Evolutionary conservation across 768 basidiomycete genomes (phyloP).

Genomic region (Panaeolus cyanescens): DNA sequence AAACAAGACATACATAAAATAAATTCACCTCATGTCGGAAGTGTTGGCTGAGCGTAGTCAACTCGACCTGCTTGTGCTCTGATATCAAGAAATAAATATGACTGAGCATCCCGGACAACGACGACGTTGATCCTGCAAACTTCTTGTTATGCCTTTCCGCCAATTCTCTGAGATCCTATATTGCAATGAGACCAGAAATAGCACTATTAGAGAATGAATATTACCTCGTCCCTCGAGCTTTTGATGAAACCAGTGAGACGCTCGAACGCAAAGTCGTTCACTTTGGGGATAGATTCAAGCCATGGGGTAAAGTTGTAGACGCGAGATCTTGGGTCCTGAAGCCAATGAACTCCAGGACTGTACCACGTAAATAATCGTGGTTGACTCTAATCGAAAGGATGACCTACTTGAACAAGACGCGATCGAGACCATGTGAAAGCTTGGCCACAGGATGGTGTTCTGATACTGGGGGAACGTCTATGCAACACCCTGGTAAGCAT

Average conservation of each 20-base stretch:
- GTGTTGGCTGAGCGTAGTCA: slow-evolving; percentile 54
- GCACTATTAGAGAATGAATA: not conserved
- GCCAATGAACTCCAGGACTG: slow-evolving; percentile 88
- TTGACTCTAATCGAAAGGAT: not conserved
- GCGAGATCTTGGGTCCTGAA: slow-evolving; percentile 81
- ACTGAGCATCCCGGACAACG: slow-evolving; percentile 77
- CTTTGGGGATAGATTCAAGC: slow-evolving; percentile 72
- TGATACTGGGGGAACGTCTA: slow-evolving; percentile 46
- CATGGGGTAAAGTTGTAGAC: slow-evolving; percentile 84
- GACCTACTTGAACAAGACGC: slow-evolving; percentile 54
- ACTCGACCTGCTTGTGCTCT: slow-evolving; percentile 66
- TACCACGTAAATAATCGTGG: not conserved
- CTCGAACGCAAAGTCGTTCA: slow-evolving; percentile 85
- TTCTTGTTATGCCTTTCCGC: slow-evolving; percentile 56
- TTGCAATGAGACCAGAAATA: not conserved
- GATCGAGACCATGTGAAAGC: slow-evolving; percentile 59
- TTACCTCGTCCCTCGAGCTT: slow-evolving; percentile 78
- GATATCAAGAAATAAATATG: slow-evolving; percentile 91
- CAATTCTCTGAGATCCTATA: slow-evolving; percentile 65
- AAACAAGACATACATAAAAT: not conserved
- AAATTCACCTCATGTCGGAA: slow-evolving; percentile 61
- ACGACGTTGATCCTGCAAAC: slow-evolving; percentile 90
- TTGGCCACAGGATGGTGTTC: slow-evolving; percentile 58
- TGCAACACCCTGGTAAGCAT: not conserved
- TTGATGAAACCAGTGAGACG: slow-evolving; percentile 71